Percentiles rank a stretch among this genome's conserved stretches.
Conservation (phyloP, 768 basidiomycete genomes). For the Russula emetica region DNA sequence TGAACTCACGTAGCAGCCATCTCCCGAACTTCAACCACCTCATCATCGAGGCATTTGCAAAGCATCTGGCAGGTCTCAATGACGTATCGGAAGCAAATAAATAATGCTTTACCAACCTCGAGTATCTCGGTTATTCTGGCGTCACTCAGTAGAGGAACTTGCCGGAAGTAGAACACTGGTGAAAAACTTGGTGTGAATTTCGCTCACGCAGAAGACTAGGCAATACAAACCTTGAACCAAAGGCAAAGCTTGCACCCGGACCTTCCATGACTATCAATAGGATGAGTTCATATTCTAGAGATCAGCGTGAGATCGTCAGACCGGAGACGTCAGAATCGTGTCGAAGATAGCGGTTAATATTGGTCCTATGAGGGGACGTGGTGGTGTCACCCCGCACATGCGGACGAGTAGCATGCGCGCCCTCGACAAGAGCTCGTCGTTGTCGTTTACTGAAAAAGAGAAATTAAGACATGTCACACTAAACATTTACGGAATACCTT, state of each 20-base stretch:
- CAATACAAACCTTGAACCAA: slow-evolving; percentile 61
- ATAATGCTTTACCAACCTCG: slow-evolving; percentile 47
- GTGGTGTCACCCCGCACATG: slow-evolving; percentile 83
- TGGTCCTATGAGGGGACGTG: slow-evolving; percentile 59
- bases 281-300: slow-evolving; percentile 14
- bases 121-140: slow-evolving; percentile 72
- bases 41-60: slow-evolving; percentile 77
- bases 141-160: slow-evolving; percentile 76
- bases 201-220: neutral
- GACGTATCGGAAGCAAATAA: neutral
- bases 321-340: slow-evolving; percentile 71
- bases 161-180: slow-evolving; percentile 82
- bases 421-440: slow-evolving; percentile 61
- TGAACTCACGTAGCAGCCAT: slow-evolving; percentile 73
- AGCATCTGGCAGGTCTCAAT: slow-evolving; percentile 48
- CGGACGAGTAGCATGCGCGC: slow-evolving; percentile 70
- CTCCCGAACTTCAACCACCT: slow-evolving; percentile 84
- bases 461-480: neutral
- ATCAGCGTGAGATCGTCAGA: slow-evolving; percentile 36
- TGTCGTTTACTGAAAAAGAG: slow-evolving; percentile 55
- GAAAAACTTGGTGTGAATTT: neutral
- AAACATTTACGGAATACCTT: slow-evolving; percentile 40
- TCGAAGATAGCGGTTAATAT: slow-evolving; percentile 70
- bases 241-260: slow-evolving; percentile 80
- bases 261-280: slow-evolving; percentile 69